phyloP scores from a whole-genome alignment of 164 flowering plant species.

The Tetrastigma voinierianum region DNA sequence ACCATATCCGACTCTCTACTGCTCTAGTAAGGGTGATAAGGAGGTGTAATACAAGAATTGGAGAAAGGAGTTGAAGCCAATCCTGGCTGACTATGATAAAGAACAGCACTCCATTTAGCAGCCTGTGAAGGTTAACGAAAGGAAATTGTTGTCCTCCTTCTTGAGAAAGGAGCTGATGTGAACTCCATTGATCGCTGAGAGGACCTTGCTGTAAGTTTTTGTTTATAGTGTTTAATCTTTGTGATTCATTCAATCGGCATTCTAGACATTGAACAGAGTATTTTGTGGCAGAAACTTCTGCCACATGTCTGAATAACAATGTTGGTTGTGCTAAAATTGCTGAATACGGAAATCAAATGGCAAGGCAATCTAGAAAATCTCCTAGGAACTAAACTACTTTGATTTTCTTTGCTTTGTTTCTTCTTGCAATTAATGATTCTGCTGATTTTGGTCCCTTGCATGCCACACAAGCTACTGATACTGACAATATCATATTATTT shows the following conservation, averaged over 20 bases:
- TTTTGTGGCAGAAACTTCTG: background rate
- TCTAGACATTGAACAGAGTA: background rate
- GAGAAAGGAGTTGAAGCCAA: constrained; percentile 53
- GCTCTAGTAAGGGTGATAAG: constrained; percentile 57
- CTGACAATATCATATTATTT: no score
- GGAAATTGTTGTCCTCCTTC: constrained; percentile 48
- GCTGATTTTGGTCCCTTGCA: no score
- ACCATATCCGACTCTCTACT: constrained; percentile 51
- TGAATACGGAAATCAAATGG: no score
- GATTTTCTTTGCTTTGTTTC: no score
- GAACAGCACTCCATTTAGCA: constrained; percentile 70
- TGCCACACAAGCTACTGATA: no score
- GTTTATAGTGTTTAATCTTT: background rate
- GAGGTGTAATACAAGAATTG: constrained; percentile 53
- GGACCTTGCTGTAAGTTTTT: constrained; percentile 60
- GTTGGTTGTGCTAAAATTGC: no score
- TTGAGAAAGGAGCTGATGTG: constrained; percentile 60
- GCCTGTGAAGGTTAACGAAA: constrained; percentile 60
- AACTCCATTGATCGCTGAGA: constrained; percentile 60
- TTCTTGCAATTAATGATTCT: no score
- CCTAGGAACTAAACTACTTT: no score
- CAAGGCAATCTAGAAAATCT: no score
- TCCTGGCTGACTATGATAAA: constrained; percentile 54
- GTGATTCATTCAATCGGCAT: background rate
- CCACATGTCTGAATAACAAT: background rate